Percentiles rank a stretch among this genome's conserved stretches.
phyloP scores from a whole-genome alignment of 352 stramenopile genomes.

The Pythium vanterpoolii region DNA sequence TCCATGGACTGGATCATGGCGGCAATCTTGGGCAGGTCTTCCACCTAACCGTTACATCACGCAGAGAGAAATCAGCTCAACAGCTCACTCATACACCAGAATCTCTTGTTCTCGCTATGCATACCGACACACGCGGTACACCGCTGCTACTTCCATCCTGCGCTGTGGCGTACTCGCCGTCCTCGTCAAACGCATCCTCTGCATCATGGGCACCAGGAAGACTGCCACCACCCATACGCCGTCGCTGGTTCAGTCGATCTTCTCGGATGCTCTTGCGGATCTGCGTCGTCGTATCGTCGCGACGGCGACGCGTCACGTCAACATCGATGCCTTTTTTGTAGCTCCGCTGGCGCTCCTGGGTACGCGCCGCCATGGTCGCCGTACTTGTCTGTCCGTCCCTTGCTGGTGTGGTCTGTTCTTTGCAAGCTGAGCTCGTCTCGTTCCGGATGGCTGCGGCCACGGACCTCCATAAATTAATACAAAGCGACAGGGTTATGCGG shows the following conservation, averaged over 20 bases:
- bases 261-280: constrained; percentile 88
- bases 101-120: background rate
- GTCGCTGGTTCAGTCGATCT: constrained; percentile 81
- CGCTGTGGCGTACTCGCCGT: constrained; percentile 6
- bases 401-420: background rate
- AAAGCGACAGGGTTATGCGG: background rate
- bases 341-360: constrained; percentile 69
- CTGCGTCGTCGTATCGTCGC: constrained; percentile 80
- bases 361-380: constrained; percentile 24
- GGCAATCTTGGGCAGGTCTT: constrained; percentile 94
- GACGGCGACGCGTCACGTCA: constrained; percentile 65
- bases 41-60: constrained; percentile 54
- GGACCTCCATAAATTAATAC: constrained; percentile 11
- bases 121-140: constrained; percentile 17
- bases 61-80: too few relatives aligned
- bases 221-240: constrained; percentile 51
- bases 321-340: constrained; percentile 89
- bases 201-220: background rate
- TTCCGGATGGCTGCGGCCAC: constrained; percentile 12
- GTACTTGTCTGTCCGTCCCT: background rate
- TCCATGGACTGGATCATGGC: constrained; percentile 94
- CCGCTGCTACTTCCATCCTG: constrained; percentile 6
- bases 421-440: background rate
- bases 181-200: constrained; percentile 24
- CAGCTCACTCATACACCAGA: background rate